Base-by-base conservation (phyloP, 371 early-diverging fungal genomes). In the Saksenaea oblongispora region DNA sequence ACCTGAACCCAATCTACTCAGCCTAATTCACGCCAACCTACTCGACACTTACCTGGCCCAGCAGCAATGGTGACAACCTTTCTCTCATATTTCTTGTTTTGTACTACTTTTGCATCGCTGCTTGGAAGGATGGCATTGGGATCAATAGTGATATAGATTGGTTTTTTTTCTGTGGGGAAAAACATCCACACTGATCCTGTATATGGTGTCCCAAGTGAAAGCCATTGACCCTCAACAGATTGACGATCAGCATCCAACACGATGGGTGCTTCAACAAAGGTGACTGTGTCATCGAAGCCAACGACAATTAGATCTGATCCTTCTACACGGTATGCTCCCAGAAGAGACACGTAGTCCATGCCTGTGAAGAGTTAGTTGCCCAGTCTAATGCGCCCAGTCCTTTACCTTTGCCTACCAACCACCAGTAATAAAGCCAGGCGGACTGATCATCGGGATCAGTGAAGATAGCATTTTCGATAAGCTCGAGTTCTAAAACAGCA, bases 401-500 rank as follows among this genome's bases (percentile, higher is more conserved):
- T 65, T 37, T 78, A 84, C 88, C 77, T 73, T 82, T 70, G 2
- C 91, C 94, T 18, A 95, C 72, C 35, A 97, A 75, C 94, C 95
- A 96, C 61, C 92, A 85, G 58, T 93, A 89, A 77, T 98, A 96
- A 7, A 98, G 74, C 97, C 97, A 98, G 14, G 96, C 96, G 59
- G 91, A 91, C 69, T 97, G 97, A 76, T 98, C 97, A n/a, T 90
- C 91, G 5, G 97, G 98, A 62, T 98, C 97, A 5, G 97, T 96
- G 67, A 89, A 98, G 36, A 95, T 82, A 15, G 97, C 98, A 58
- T 87, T 89, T 59, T 93, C 83, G 18, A 96, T 90, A 56, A 94
- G 60, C 15, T 93, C 92, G 59, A 93, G 78, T 55, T 98, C 98
- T 80, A 69, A 7, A 31, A 7, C 31, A 31, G 31, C 31, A 31